Evolutionary conservation across 163 green algal genomes (phyloP), one percentile per base, ranked within the genome.

Genomic region (Picocystis sp.): DNA sequence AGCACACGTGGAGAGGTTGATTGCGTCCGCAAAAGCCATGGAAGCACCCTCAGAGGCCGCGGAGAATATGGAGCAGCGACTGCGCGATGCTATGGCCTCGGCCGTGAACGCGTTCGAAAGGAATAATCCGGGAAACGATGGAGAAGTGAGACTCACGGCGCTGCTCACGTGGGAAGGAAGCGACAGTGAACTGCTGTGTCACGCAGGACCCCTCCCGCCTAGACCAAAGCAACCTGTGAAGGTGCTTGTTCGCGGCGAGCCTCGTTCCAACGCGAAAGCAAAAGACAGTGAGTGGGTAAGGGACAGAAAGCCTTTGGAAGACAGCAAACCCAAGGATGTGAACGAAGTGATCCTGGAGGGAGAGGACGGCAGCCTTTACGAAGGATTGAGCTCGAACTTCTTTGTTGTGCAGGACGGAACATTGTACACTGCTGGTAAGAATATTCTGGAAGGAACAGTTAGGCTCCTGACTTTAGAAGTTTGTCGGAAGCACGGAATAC

Each of bases 241-340:
- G 44, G 49, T 56, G 44, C 63, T 74, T 53, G 47, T 77, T 11
- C 49, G 54, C 1, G 76, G 76, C 12, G 29, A 58, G 22, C 71
- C 75, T 9, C 58, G 76, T 21, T 38, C 66, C 0, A 81, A 84
- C 38, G 72, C 76, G 13, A 52, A 57, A 11, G 76, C 76, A 14
- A 84, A 84, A 49, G 76, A 84, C 58, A 78, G 63, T 35, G 70
- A 79, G 53, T 84, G 76, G 76, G 73, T 82, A 50, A 50, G 73
- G 33, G 60, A 80, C 23, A 64, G 76, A 13, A 56, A 63, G 49
- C 56, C 51, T 2, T 62, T 79, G 6, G 70, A 81, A 57, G 42
- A 58, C 12, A 42, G 41, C 5, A 74, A 76, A 50, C 61, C 76
- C 3, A n/a, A 57, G 11, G 70, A 72, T 22, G 60, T 71, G 29